These are phyloP conservation scores for Xylaria cubensis DNA, from an alignment of 495 filamentous ascomycete species.

Conservation along the genomic window DNA sequence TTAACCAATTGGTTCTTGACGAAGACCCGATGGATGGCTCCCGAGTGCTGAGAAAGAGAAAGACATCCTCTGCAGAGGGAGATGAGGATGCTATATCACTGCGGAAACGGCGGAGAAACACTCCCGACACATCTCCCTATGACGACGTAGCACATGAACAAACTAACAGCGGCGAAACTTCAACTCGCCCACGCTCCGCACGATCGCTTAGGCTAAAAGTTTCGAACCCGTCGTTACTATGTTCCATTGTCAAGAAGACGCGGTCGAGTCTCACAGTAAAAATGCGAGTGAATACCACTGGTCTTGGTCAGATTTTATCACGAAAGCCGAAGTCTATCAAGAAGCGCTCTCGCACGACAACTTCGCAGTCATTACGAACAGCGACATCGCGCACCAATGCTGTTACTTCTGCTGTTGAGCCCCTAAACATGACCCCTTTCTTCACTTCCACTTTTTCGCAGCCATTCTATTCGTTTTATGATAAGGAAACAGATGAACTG, in stretches of 20 bases:
- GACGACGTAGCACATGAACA: constrained; percentile 39
- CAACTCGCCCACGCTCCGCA: constrained; percentile 44
- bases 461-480: constrained; percentile 83
- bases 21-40: constrained; percentile 88
- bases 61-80: constrained; percentile 61
- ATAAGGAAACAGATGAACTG: constrained; percentile 84
- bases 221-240: constrained; percentile 29
- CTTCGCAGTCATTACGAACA: constrained; percentile 13
- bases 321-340: constrained; percentile 51
- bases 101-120: constrained; percentile 53
- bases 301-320: constrained; percentile 66
- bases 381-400: constrained; percentile 32
- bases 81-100: constrained; percentile 52
- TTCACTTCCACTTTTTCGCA: constrained; percentile 63
- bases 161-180: constrained; percentile 36
- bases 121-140: constrained; percentile 42
- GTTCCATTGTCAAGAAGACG: constrained; percentile 47
- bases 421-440: constrained; percentile 53
- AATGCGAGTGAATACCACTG: constrained; percentile 65
- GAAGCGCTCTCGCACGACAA: constrained; percentile 46
- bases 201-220: constrained; percentile 52
- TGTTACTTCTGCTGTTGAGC: constrained; percentile 41
- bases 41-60: constrained; percentile 85
- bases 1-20: constrained; percentile 77
- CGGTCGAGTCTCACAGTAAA: constrained; percentile 46